phyloP scores from a whole-genome alignment of 2,329 filamentous ascomycete genomes.

The Arthroderma uncinatum region DNA sequence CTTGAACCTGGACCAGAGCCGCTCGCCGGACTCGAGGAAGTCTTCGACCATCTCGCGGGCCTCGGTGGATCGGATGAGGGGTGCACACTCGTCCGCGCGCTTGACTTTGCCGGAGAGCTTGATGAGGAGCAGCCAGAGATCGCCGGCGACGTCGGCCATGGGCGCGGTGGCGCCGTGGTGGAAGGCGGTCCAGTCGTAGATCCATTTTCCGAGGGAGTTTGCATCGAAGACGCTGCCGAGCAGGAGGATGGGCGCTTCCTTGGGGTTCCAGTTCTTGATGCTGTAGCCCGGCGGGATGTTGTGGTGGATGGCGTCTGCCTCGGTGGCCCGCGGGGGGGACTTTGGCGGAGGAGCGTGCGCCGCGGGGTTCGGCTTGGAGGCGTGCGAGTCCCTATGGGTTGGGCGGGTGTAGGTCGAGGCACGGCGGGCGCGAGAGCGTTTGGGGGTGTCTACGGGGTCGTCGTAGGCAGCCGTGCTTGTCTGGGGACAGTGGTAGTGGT shows the following conservation, averaged over 20 bases:
- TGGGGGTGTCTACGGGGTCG: conserved; percentile 39
- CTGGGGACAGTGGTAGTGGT: conserved; percentile 16
- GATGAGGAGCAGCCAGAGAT: conserved; percentile 90
- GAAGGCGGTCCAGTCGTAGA: conserved; percentile 98
- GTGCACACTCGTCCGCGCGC: conserved; percentile 67
- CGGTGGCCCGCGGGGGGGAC: conserved; percentile 44
- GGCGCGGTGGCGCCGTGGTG: conserved; percentile 70
- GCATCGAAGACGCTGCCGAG: conserved; percentile 94
- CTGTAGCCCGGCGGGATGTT: conserved; percentile 83
- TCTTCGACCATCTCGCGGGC: conserved; percentile 75
- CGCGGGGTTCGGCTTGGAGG: conserved; percentile 33
- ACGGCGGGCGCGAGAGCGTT: conserved; percentile 42
- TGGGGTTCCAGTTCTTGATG: conserved; percentile 96
- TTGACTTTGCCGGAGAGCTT: conserved; percentile 90
- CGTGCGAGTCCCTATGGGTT: conserved; percentile 22
- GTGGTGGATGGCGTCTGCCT: conserved; percentile 51
- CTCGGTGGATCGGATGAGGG: conserved; percentile 59
- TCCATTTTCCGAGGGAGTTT: conserved; percentile 97
- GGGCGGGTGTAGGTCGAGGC: conserved; percentile 43
- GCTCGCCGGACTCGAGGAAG: conserved; percentile 79
- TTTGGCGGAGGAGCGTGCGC: conserved; percentile 23
- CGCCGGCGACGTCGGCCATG: conserved; percentile 82
- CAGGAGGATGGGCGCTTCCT: conserved; percentile 84
- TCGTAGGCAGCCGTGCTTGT: conserved; percentile 33
- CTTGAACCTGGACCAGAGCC: conserved; percentile 74